phyloP scores from a whole-genome alignment of 202 grass and related monocot species.

The Carex sylvatica region DNA sequence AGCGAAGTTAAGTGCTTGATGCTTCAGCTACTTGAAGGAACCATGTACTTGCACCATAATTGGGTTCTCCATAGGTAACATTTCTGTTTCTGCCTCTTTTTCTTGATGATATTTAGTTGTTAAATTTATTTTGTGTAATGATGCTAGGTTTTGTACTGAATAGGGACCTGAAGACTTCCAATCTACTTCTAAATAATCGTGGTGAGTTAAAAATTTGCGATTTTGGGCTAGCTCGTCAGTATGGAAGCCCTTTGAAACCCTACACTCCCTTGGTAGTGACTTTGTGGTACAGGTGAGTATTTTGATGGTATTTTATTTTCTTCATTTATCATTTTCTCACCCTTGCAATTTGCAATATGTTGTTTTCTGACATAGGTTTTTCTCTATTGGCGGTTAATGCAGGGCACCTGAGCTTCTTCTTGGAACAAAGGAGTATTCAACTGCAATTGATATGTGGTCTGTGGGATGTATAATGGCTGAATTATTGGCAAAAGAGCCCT shows the following conservation, averaged over 20 bases:
- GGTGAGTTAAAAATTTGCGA: constrained; percentile 97
- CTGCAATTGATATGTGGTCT: constrained; percentile 95
- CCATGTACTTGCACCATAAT: constrained; percentile 91
- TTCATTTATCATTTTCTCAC: not conserved
- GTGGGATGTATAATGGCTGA: constrained; percentile 94
- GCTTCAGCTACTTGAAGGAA: constrained; percentile 78
- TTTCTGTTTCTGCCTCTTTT: not conserved
- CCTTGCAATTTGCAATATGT: constrained; percentile 5
- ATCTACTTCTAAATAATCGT: constrained; percentile 79
- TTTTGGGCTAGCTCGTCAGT: constrained; percentile 86
- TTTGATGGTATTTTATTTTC: constrained; percentile 8
- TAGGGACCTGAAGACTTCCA: constrained; percentile 96
- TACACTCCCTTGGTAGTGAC: constrained; percentile 94
- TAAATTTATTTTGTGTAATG: constrained; percentile 23
- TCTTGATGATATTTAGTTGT: constrained; percentile 5
- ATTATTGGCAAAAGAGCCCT: constrained; percentile 63
- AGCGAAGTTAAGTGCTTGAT: constrained; percentile 98
- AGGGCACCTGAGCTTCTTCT: constrained; percentile 85
- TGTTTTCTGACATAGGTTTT: constrained; percentile 18
- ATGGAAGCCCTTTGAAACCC: constrained; percentile 78
- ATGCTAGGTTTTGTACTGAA: not conserved
- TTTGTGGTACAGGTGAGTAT: constrained; percentile 83
- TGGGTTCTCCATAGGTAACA: constrained; percentile 89
- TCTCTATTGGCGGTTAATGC: constrained; percentile 7
- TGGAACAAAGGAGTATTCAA: constrained; percentile 87